These are phyloP conservation scores for Metschnikowia continentalis DNA, from an alignment of 805 yeast species.

Conservation along the genomic window DNA sequence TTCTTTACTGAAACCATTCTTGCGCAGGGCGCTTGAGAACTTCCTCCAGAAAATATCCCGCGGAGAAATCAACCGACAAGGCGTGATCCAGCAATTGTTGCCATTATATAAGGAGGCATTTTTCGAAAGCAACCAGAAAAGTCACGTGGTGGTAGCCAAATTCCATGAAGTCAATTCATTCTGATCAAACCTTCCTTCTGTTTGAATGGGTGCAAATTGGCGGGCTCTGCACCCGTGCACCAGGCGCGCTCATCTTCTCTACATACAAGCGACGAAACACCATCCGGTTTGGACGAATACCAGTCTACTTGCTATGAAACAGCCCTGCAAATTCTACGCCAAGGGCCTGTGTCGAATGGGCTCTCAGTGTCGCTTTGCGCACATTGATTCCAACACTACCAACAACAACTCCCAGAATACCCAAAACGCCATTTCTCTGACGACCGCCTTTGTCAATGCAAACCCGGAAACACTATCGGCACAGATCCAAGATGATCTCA, in stretches of 20 bases:
- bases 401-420: constrained; percentile 4
- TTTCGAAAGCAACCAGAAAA: constrained; percentile 16
- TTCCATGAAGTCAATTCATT: constrained; percentile 13
- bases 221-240: constrained; percentile 9
- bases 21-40: constrained; percentile 71
- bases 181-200: not conserved
- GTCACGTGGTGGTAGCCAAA: constrained; percentile 15
- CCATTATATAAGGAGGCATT: constrained; percentile 60
- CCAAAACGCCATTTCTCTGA: constrained; percentile 5
- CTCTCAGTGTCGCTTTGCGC: constrained; percentile 24
- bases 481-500: constrained; percentile 22
- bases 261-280: not conserved
- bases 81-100: constrained; percentile 54
- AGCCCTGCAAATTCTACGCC: constrained; percentile 22
- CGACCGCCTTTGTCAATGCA: constrained; percentile 6
- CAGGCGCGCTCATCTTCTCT: not conserved
- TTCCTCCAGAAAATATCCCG: constrained; percentile 63
- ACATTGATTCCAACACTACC: constrained; percentile 9
- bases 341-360: constrained; percentile 29
- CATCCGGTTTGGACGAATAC: not conserved
- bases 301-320: constrained; percentile 1
- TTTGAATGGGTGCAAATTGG: constrained; percentile 6
- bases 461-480: constrained; percentile 13
- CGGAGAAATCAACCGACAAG: constrained; percentile 51
- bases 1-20: constrained; percentile 82